These are phyloP conservation scores for Astragalus membranaceus DNA, from an alignment of 306 rosid species.

Conservation along the genomic window DNA sequence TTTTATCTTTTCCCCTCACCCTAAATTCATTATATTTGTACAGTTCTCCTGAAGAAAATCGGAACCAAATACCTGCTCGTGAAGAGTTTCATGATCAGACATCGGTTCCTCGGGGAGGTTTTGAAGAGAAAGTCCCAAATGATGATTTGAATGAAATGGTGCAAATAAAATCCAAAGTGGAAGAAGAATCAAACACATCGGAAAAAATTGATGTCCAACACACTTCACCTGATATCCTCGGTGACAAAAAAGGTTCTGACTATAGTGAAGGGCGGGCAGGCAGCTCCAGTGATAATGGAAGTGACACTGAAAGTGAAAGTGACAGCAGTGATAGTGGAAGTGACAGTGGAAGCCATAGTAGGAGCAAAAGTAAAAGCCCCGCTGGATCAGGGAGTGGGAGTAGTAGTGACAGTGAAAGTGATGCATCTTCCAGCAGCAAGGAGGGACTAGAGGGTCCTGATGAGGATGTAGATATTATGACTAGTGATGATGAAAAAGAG, in stretches of 20 bases:
- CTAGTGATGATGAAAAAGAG: conserved; percentile 95
- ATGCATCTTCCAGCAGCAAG: conserved; percentile 81
- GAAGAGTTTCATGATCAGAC: conserved; percentile 55
- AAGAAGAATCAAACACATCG: conserved; percentile 43
- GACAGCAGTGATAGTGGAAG: conserved; percentile 84
- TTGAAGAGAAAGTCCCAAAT: conserved; percentile 46
- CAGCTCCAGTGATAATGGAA: conserved; percentile 80
- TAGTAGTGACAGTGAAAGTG: conserved; percentile 93
- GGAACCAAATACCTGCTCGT: conserved; percentile 37
- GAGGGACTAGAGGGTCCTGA: conserved; percentile 65
- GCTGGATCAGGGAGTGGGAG: conserved; percentile 72
- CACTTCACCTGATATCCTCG: conserved; percentile 52
- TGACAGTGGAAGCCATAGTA: conserved; percentile 85
- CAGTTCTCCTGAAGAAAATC: conserved; percentile 81
- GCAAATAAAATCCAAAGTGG: conserved; percentile 37
- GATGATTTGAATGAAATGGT: conserved; percentile 41
- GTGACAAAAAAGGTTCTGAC: conserved; percentile 63
- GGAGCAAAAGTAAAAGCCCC: conserved; percentile 75
- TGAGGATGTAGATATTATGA: conserved; percentile 93
- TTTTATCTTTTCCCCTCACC: neutral
- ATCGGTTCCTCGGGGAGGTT: conserved; percentile 41
- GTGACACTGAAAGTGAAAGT: conserved; percentile 87
- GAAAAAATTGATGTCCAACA: conserved; percentile 46
- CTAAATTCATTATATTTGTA: neutral
- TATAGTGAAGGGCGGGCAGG: conserved; percentile 60